Evolutionary conservation across 163 green algal species (phyloP), one percentile per base, ranked within the genome.

Genomic region (Trebouxiophyceae sp.): DNA sequence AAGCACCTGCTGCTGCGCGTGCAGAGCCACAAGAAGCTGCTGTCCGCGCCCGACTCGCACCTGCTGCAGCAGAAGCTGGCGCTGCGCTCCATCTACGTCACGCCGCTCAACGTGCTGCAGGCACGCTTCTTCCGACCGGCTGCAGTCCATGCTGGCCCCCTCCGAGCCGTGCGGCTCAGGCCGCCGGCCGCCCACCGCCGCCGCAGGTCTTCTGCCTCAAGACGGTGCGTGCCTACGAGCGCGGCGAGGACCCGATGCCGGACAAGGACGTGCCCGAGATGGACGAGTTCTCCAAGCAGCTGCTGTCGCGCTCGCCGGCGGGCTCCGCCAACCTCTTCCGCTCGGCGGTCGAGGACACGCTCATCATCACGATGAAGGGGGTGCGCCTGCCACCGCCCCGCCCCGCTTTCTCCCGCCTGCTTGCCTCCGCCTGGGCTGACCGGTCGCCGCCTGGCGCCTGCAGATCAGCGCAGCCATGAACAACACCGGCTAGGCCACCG

Each of bases 101-200:
- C 84, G 28, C 91, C 91, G 6, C 85, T 96, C 57, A 97, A 97
- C 81, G 75, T 96, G 33, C 74, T 96, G 54, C 89, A 97, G 78
- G 82, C n/a, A n/a, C n/a, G n/a, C n/a, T n/a, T n/a, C n/a, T n/a
- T n/a, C n/a, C n/a, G n/a, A n/a, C n/a, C n/a, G n/a, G n/a, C n/a
- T n/a, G n/a, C n/a, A n/a, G n/a, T n/a, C n/a, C n/a, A n/a, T n/a
- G n/a, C n/a, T n/a, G n/a, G n/a, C n/a, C n/a, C n/a, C n/a, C n/a
- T n/a, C n/a, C n/a, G n/a, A n/a, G n/a, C n/a, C n/a, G n/a, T n/a
- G n/a, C n/a, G n/a, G n/a, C n/a, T n/a, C n/a, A n/a, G n/a, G n/a
- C n/a, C n/a, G n/a, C n/a, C n/a, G n/a, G n/a, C n/a, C n/a, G n/a
- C n/a, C n/a, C n/a, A n/a, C n/a, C n/a, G n/a, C n/a, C 6, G 29